phyloP scores from a whole-genome alignment of 208 protist genomes.

The Acanthamoeba healyi region DNA sequence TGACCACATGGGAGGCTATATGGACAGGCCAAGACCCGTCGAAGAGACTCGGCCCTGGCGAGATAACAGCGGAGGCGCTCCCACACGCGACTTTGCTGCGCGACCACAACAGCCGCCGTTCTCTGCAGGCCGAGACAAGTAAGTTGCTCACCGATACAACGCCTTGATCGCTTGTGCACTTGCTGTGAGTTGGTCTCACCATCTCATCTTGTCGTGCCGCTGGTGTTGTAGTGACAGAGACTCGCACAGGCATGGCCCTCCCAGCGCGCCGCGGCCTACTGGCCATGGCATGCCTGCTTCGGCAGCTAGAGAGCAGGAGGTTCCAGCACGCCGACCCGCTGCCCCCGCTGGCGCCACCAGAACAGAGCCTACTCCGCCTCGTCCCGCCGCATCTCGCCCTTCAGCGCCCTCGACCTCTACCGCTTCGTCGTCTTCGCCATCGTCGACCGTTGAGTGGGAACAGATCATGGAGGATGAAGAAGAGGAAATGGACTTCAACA shows the following conservation, averaged over 20 bases:
- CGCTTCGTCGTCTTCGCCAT: background rate
- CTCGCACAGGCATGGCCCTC: background rate
- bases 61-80: background rate
- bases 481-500: conserved; percentile 57
- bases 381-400: background rate
- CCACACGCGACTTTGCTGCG: background rate
- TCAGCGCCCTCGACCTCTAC: background rate
- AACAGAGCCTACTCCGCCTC: background rate
- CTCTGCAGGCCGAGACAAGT: background rate
- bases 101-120: background rate
- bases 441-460: conserved; percentile 24
- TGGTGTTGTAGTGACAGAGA: background rate
- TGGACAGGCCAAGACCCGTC: background rate
- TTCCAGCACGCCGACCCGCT: no score
- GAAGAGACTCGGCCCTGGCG: background rate
- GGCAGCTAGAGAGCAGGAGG: background rate
- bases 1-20: background rate
- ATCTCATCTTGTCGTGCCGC: background rate
- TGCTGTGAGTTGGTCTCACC: no score
- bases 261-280: no score
- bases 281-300: no score
- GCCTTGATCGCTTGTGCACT: no score
- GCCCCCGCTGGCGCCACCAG: no score
- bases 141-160: no score
- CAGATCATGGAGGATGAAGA: conserved; percentile 52